A percentile compares a stretch with the other conserved stretches of the same genome.
phyloP scores from a whole-genome alignment of 2,329 filamentous ascomycete genomes.

The Aspergillus quadrilineatus region DNA sequence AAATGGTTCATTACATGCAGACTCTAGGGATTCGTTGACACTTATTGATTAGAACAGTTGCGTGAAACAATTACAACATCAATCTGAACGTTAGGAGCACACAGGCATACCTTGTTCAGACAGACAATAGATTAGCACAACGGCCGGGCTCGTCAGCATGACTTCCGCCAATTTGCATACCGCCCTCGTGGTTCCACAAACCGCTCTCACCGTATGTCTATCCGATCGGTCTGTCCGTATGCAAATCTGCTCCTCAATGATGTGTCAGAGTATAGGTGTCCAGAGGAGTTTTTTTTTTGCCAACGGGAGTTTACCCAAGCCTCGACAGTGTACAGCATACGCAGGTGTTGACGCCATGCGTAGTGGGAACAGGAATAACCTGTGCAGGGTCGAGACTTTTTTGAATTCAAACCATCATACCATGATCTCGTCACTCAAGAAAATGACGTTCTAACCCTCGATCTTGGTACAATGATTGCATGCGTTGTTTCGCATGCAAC shows the following conservation, averaged over 20 bases:
- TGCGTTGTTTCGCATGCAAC: not conserved
- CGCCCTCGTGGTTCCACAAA: not conserved
- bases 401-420: not conserved
- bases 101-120: not conserved
- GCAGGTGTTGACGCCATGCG: conserved; percentile 3
- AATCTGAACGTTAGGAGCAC: not conserved
- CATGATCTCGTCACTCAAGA: not conserved
- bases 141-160: not conserved
- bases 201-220: not conserved
- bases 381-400: not conserved
- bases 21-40: not conserved
- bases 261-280: conserved; percentile 5
- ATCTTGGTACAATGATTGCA: not conserved
- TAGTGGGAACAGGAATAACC: not conserved
- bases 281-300: not conserved
- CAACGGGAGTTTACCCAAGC: not conserved
- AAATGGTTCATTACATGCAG: not conserved
- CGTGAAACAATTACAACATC: not conserved
- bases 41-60: not conserved
- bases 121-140: not conserved
- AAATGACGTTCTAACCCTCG: not conserved
- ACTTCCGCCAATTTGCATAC: not conserved
- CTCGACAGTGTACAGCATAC: conserved; percentile 4
- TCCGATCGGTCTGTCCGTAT: not conserved
- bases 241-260: not conserved